A percentile compares a stretch with the other conserved stretches of the same genome.
These are phyloP conservation scores for Diaporthe nobilis DNA, from an alignment of 2,329 filamentous ascomycete species.

Conservation along the genomic window DNA sequence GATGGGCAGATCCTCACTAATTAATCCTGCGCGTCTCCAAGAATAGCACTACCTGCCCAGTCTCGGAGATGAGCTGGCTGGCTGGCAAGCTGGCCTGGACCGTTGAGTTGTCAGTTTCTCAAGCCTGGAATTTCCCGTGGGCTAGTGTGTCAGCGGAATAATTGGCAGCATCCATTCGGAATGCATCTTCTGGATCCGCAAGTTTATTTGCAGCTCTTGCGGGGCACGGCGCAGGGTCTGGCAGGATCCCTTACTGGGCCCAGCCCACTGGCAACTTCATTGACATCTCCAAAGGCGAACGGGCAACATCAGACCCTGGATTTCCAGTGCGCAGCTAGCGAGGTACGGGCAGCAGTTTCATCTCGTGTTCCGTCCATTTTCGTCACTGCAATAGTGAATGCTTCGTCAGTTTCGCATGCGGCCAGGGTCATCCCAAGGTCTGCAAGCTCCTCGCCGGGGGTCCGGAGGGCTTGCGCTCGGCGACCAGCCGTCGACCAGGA, in stretches of 20 bases:
- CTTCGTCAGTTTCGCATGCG: constrained; percentile 50
- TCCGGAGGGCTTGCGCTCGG: constrained; percentile 25
- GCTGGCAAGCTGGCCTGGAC: constrained; percentile 12
- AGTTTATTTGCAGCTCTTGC: constrained; percentile 25
- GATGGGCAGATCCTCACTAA: constrained; percentile 33
- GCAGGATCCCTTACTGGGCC: background rate
- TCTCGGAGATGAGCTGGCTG: constrained; percentile 28
- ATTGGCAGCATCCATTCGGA: constrained; percentile 21
- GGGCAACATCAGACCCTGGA: constrained; percentile 21
- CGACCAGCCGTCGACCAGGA: background rate
- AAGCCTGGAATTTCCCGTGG: constrained; percentile 20
- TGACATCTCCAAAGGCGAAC: constrained; percentile 21
- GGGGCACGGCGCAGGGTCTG: constrained; percentile 21
- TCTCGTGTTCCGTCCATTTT: constrained; percentile 45
- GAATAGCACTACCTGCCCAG: constrained; percentile 26
- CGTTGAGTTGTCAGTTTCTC: constrained; percentile 17
- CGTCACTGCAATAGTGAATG: constrained; percentile 43
- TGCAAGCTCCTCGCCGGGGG: constrained; percentile 23
- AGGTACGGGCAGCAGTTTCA: constrained; percentile 52
- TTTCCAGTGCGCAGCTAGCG: constrained; percentile 28
- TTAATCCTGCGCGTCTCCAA: constrained; percentile 24
- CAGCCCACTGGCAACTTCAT: constrained; percentile 9
- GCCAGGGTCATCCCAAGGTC: constrained; percentile 46
- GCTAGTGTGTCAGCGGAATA: constrained; percentile 24
- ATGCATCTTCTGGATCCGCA: constrained; percentile 30